A percentile compares a stretch with the other conserved stretches of the same genome.
These are phyloP conservation scores for Diplosphaera chodatii DNA, from an alignment of 139 green algal species.

Conservation along the genomic window DNA sequence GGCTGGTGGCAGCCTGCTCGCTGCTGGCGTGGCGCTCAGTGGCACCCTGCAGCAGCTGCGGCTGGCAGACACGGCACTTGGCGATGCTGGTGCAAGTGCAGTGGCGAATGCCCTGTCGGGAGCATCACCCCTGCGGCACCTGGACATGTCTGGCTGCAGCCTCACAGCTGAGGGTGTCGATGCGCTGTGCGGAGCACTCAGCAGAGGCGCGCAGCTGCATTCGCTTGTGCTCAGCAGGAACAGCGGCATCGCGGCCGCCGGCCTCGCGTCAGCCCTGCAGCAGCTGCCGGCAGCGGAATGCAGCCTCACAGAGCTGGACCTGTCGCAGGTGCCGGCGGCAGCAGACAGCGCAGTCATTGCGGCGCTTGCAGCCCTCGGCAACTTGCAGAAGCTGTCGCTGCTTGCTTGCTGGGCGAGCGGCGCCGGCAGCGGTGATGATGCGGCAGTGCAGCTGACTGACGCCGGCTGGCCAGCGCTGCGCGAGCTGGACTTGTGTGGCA, in stretches of 20 bases:
- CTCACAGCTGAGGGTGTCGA: constrained; percentile 11
- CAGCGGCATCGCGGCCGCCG: constrained; percentile 8
- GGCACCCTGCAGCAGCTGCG: constrained; percentile 7
- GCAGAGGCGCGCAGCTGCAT: constrained; percentile 11
- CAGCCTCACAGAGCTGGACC: constrained; percentile 1
- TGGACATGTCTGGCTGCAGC: constrained; percentile 4
- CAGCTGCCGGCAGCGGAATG: constrained; percentile 1
- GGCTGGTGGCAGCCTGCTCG: neutral
- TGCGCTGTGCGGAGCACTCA: constrained; percentile 10
- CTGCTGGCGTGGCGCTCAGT: neutral
- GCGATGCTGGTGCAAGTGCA: constrained; percentile 3
- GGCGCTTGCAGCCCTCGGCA: neutral
- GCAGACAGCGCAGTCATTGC: neutral
- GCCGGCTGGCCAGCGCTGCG: constrained; percentile 9
- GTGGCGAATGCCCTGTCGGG: neutral
- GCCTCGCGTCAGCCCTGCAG: constrained; percentile 1
- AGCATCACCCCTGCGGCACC: neutral
- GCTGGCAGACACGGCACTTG: constrained; percentile 2
- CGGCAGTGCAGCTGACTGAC: constrained; percentile 2
- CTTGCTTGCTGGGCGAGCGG: constrained; percentile 13
- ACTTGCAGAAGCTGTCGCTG: constrained; percentile 13
- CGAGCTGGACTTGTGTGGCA: constrained; percentile 34
- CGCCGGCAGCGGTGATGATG: neutral
- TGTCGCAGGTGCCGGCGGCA: neutral
- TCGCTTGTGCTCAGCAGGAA: constrained; percentile 25